A percentile compares a stretch with the other conserved stretches of the same genome.
phyloP scores from a whole-genome alignment of 495 filamentous ascomycete genomes.

The Penicillium fimorum region DNA sequence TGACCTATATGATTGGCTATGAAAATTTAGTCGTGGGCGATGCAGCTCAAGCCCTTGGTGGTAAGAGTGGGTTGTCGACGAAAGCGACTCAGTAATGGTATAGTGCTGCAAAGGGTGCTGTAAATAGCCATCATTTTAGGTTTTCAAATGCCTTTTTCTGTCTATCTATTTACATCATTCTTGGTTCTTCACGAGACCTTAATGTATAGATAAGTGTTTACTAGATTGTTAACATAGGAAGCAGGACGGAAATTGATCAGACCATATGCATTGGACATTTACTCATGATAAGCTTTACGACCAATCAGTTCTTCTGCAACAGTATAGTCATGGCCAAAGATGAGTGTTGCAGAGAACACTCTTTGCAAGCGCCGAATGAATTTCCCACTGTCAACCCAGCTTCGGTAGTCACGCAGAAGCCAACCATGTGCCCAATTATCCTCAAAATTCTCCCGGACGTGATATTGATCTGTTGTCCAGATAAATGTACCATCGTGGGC shows the following conservation, averaged over 20 bases:
- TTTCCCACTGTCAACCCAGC: constrained; percentile 35
- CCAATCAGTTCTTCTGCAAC: not conserved
- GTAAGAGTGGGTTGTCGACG: constrained; percentile 8
- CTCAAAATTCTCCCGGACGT: constrained; percentile 39
- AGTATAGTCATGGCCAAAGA: constrained; percentile 31
- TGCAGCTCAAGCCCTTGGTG: constrained; percentile 8
- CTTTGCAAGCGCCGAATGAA: constrained; percentile 31
- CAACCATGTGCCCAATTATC: constrained; percentile 17
- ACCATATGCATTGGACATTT: not conserved
- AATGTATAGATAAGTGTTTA: too few relatives aligned
- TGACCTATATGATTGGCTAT: constrained; percentile 19
- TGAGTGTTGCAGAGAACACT: constrained; percentile 29
- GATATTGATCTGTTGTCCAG: constrained; percentile 44
- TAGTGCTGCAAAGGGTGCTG: not conserved
- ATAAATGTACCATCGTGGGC: constrained; percentile 38
- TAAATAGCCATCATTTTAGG: too few relatives aligned
- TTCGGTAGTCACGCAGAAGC: constrained; percentile 28
- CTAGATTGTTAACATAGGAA: too few relatives aligned
- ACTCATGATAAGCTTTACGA: not conserved
- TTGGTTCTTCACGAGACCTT: too few relatives aligned
- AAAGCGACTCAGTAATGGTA: not conserved
- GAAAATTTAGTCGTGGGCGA: constrained; percentile 15
- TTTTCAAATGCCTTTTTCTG: too few relatives aligned
- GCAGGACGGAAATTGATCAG: too few relatives aligned
- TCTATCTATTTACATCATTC: too few relatives aligned